These are phyloP conservation scores for Solanum hybrid DNA, from an alignment of 305 asterid genomes.

Conservation along the genomic window DNA sequence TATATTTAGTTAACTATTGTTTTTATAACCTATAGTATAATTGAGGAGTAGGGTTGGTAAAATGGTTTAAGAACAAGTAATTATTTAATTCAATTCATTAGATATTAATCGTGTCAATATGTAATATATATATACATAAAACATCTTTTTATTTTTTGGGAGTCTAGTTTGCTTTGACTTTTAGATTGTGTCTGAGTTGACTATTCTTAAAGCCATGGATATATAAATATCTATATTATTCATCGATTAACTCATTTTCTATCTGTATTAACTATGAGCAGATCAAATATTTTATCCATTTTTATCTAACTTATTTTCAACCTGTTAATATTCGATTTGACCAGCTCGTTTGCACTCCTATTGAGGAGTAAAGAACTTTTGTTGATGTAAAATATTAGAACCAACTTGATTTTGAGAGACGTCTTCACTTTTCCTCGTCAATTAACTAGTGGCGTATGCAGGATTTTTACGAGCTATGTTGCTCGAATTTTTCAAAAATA, in stretches of 20 bases:
- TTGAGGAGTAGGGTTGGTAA: not conserved
- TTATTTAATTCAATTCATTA: not conserved
- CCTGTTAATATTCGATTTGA: not conserved
- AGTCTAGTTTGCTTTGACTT: not conserved
- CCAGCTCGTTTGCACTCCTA: not conserved
- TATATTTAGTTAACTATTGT: not conserved
- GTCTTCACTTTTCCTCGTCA: not conserved
- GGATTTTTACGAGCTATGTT: not conserved
- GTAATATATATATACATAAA: not conserved
- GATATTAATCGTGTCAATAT: not conserved
- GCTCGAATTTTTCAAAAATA: not conserved
- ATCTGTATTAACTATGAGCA: not conserved
- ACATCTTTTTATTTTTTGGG: rapidly evolving
- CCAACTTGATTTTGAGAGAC: not conserved
- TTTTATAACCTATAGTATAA: not conserved
- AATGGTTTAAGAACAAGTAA: not conserved
- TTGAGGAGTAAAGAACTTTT: not conserved
- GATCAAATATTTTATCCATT: not conserved
- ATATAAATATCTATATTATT: not conserved
- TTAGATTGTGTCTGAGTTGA: not conserved
- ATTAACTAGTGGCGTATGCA: not conserved
- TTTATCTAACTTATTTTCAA: not conserved
- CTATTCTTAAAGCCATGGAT: not conserved
- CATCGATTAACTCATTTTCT: not conserved
- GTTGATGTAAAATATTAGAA: not conserved